Percentiles rank a stretch among this genome's conserved stretches.
Evolutionary conservation across 2,329 filamentous ascomycete species (phyloP).

Genomic region (Fusarium tupiense): DNA sequence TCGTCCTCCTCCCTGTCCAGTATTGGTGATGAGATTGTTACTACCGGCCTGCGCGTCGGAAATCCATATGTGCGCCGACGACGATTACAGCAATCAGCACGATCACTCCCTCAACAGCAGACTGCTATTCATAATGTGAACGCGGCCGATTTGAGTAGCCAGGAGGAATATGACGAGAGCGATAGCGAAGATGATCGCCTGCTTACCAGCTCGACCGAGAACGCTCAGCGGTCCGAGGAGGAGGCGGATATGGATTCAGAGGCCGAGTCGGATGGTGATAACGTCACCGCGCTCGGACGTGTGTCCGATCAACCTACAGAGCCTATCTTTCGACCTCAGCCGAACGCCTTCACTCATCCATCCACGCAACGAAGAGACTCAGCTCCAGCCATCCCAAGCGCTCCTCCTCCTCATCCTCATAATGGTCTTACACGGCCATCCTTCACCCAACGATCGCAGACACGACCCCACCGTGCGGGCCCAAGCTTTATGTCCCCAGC

Average conservation of each 20-base stretch:
- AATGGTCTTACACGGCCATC: conserved; percentile 62
- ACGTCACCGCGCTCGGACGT: conserved; percentile 80
- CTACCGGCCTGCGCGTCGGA: conserved; percentile 83
- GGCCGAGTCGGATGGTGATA: conserved; percentile 71
- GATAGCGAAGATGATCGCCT: conserved; percentile 85
- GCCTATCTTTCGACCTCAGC: conserved; percentile 80
- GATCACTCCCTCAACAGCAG: conserved; percentile 52
- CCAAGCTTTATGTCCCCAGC: conserved; percentile 76
- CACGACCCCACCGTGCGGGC: conserved; percentile 56
- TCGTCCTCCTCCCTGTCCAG: conserved; percentile 94
- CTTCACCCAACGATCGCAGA: conserved; percentile 59
- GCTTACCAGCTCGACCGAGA: conserved; percentile 68
- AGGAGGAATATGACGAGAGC: conserved; percentile 94
- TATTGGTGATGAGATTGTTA: conserved; percentile 87
- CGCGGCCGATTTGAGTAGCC: conserved; percentile 72
- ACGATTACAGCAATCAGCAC: conserved; percentile 50
- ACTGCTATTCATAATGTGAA: conserved; percentile 55
- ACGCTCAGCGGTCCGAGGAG: conserved; percentile 52
- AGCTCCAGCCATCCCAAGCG: conserved; percentile 54
- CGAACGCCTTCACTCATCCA: conserved; percentile 91
- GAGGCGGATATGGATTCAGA: conserved; percentile 57
- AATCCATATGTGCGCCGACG: conserved; percentile 71
- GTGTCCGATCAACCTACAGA: conserved; percentile 63
- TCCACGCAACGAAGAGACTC: conserved; percentile 60
- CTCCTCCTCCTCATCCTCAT: conserved; percentile 59